phyloP scores from a whole-genome alignment of 2,329 filamentous ascomycete genomes.

The Didymella segeticola region DNA sequence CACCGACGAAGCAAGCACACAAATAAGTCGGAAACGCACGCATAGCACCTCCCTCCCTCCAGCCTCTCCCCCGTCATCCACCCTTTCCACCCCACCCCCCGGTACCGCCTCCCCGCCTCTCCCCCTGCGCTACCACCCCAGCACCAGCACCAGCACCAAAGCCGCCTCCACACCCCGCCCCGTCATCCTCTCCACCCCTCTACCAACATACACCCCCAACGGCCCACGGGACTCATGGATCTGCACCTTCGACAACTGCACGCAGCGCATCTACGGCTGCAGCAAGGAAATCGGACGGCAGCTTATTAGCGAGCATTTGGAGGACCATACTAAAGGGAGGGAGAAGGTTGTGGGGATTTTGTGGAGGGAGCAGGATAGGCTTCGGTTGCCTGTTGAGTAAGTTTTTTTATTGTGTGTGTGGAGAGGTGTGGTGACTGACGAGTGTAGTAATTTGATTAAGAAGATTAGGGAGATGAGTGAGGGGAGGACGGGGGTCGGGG shows the following conservation, averaged over 20 bases:
- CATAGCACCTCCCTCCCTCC: constrained; percentile 29
- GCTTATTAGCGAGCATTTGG: constrained; percentile 67
- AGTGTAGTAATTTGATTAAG: constrained; percentile 53
- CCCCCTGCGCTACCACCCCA: constrained; percentile 34
- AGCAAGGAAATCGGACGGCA: constrained; percentile 62
- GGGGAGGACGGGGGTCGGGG: constrained; percentile 28
- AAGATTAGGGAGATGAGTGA: constrained; percentile 54
- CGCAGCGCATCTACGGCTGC: constrained; percentile 68
- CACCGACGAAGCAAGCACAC: constrained; percentile 18
- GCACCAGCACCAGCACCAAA: constrained; percentile 10
- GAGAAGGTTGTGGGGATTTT: constrained; percentile 60
- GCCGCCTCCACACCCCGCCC: constrained; percentile 14
- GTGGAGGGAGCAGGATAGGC: constrained; percentile 57
- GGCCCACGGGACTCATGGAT: constrained; percentile 70
- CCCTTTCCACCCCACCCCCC: constrained; percentile 21
- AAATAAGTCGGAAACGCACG: constrained; percentile 41
- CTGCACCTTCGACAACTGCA: constrained; percentile 70
- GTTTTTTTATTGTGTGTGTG: constrained; percentile 14
- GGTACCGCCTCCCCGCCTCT: constrained; percentile 28
- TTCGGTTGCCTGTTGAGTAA: constrained; percentile 51
- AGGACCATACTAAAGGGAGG: constrained; percentile 64
- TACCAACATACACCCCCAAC: constrained; percentile 47
- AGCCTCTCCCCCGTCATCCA: constrained; percentile 29
- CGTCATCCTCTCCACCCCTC: constrained; percentile 37
- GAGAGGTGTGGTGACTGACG: constrained; percentile 12